Evolutionary conservation across 768 basidiomycete species (phyloP), one percentile per base, ranked within the genome.

Genomic region (Lactarius hatsudake): DNA sequence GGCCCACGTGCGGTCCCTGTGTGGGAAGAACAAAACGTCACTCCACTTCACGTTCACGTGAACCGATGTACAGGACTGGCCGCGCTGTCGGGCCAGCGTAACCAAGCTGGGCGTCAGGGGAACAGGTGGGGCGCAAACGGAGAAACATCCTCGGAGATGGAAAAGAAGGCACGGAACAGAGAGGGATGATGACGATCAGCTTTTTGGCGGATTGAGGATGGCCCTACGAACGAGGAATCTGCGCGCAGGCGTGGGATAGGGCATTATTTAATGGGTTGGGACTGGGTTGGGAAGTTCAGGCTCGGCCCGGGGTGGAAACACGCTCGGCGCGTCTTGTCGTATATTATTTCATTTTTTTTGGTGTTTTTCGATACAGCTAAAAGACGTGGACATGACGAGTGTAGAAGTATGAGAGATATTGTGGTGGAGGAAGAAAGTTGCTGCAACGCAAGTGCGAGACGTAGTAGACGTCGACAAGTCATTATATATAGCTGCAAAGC

Each of bases 401-500:
- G 30, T 28, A 59, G 51, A n/a, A 20, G 28, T 28, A 36, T 43
- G 32, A 26, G 9, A 34, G 51, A 40, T 57, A 54, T 34, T 43
- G 56, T 63, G 51, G 26, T 54, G 17, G 32, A 38, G 28, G 54
- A 2, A 10, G 53, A 34, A 30, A 48, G 43, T 48, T 61, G 60
- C 65, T 66, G 65, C 65, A 48, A 66, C 56, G 61, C 58, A 64
- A 55, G 13, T n/a, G 61, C 54, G 57, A 36, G 66, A 56, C 28
- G 58, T 57, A 13, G 58, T 57, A 13, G 26, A 67, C 62, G 63
- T 68, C 67, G 59, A 32, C 42, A 34, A 42, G 54, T 60, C 59
- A 64, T 68, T 68, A 68, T 64, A 62, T 62, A 67, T 60, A 64
- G 59, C 67, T 64, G 67, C 67, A 68, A 68, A 60, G 67, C 67